A percentile compares a stretch with the other conserved stretches of the same genome.
These are phyloP conservation scores for Pseudogymnoascus sp. DNA, from an alignment of 2,329 filamentous ascomycete genomes.

Conservation along the genomic window DNA sequence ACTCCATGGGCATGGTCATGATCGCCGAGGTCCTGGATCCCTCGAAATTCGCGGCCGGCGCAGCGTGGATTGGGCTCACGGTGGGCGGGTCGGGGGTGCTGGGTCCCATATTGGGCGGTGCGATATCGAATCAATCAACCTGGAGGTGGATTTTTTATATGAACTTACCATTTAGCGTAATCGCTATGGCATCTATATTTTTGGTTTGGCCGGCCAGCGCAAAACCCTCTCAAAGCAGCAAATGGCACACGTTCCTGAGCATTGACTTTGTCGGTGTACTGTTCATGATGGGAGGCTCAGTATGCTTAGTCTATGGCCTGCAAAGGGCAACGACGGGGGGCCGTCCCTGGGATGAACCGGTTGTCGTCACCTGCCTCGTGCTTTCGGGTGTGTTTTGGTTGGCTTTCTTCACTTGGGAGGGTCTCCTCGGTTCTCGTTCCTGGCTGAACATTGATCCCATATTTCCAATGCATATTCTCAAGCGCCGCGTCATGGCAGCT, in stretches of 20 bases:
- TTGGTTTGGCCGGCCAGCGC: conserved; percentile 2
- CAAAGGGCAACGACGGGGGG: not conserved
- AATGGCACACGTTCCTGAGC: not conserved
- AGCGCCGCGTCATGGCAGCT: conserved; percentile 10
- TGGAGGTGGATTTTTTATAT: conserved; percentile 45
- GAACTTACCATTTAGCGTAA: conserved; percentile 29
- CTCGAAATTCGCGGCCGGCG: conserved; percentile 36
- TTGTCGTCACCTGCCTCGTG: not conserved
- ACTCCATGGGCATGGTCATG: conserved; percentile 18
- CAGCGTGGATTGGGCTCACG: conserved; percentile 40
- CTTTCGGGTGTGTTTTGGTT: conserved; percentile 9
- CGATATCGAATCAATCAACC: conserved; percentile 18
- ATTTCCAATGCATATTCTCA: not conserved
- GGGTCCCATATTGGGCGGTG: conserved; percentile 22
- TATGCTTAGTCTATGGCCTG: conserved; percentile 9
- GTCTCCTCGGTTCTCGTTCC: not conserved
- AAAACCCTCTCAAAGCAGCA: not conserved
- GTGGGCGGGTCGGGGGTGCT: conserved; percentile 19
- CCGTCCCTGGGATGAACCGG: not conserved
- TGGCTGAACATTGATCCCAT: not conserved
- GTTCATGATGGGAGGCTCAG: conserved; percentile 6
- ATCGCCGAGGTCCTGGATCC: conserved; percentile 42
- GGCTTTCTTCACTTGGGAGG: conserved; percentile 4
- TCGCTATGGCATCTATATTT: not conserved
- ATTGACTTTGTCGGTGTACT: conserved; percentile 9